Conservation (phyloP, 169 alveolate genomes). For the Cryptosporidium parvum region DNA sequence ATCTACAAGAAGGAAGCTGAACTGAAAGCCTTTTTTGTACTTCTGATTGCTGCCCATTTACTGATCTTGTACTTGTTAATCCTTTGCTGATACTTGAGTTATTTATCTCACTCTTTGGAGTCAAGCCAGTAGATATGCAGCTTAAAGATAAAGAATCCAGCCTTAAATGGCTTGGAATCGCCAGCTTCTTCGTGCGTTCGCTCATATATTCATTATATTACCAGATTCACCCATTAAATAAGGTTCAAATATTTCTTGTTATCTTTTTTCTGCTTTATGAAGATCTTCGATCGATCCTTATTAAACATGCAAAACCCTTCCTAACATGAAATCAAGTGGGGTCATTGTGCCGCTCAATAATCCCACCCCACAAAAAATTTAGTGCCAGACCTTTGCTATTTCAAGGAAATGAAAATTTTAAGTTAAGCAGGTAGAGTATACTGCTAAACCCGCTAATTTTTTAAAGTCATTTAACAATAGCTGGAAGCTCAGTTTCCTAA, state of each 20-base stretch:
- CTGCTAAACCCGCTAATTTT: background rate
- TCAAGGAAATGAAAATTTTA: background rate
- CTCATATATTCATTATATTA: slow-evolving; percentile 60
- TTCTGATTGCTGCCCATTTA: slow-evolving; percentile 3
- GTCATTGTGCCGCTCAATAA: slow-evolving; percentile 2
- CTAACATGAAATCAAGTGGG: slow-evolving; percentile 38
- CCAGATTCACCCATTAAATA: background rate
- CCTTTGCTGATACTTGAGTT: background rate
- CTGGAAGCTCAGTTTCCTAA: background rate
- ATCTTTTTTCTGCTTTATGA: background rate
- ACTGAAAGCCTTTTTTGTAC: slow-evolving; percentile 18
- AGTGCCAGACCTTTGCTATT: background rate
- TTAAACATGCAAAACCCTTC: slow-evolving; percentile 26
- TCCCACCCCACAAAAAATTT: slow-evolving; percentile 29
- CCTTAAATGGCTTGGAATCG: slow-evolving; percentile 75
- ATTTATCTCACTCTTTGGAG: slow-evolving; percentile 48
- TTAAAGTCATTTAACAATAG: background rate
- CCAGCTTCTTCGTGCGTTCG: slow-evolving; percentile 20
- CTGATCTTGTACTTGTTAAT: slow-evolving; percentile 2
- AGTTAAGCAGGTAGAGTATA: background rate
- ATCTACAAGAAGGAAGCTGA: slow-evolving; percentile 64
- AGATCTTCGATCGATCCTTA: slow-evolving; percentile 40
- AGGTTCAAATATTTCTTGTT: background rate
- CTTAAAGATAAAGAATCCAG: slow-evolving; percentile 72
- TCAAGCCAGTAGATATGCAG: slow-evolving; percentile 63